phyloP scores from a whole-genome alignment of 176 grass and related monocot species.

The Paspalum notatum region DNA sequence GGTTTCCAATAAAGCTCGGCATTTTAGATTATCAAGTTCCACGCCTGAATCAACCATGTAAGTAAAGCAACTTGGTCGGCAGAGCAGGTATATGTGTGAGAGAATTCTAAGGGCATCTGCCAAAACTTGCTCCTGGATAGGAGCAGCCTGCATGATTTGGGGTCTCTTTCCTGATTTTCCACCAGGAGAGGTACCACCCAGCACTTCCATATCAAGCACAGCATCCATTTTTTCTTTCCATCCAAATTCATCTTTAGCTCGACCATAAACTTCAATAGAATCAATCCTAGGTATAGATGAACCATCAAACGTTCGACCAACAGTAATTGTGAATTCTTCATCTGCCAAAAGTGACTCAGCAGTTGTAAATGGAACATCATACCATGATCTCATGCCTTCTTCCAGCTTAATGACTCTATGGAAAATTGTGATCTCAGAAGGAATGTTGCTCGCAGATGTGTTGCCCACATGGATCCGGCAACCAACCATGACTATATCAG shows the following conservation, averaged over 20 bases:
- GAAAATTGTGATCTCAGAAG: constrained; percentile 85
- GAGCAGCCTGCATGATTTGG: constrained; percentile 52
- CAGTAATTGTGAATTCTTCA: constrained; percentile 84
- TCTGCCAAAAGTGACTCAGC: constrained; percentile 92
- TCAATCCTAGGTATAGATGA: constrained; percentile 77
- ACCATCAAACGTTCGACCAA: constrained; percentile 78
- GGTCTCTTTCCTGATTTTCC: constrained; percentile 54
- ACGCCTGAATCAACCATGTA: constrained; percentile 55
- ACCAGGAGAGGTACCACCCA: constrained; percentile 47
- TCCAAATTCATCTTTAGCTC: constrained; percentile 96
- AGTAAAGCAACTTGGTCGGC: constrained; percentile 48
- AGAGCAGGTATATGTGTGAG: constrained; percentile 76
- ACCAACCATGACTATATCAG: constrained; percentile 92
- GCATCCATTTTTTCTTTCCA: constrained; percentile 99
- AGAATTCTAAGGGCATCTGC: constrained; percentile 87
- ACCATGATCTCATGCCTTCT: constrained; percentile 92
- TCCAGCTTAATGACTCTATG: constrained; percentile 84
- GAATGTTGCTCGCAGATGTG: constrained; percentile 86
- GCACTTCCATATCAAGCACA: constrained; percentile 81
- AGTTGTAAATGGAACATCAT: constrained; percentile 91
- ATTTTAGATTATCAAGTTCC: constrained; percentile 68
- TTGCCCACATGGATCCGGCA: constrained; percentile 94
- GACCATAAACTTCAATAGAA: constrained; percentile 91
- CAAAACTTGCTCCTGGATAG: constrained; percentile 94
- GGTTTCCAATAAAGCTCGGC: constrained; percentile 76